These are phyloP conservation scores for Tagetes patula DNA, from an alignment of 129 eudicot species.

Conservation along the genomic window DNA sequence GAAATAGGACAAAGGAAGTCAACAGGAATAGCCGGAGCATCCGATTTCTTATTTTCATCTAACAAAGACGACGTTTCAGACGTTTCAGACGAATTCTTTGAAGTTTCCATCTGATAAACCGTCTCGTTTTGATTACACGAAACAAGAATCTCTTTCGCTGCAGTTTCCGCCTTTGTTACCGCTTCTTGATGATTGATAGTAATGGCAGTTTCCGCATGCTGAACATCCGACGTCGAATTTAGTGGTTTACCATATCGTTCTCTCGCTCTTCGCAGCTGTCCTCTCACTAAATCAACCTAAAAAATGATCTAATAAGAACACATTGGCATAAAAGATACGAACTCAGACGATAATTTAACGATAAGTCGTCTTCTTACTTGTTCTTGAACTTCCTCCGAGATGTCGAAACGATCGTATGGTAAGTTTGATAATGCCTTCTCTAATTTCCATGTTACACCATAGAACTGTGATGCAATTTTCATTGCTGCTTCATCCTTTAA, in stretches of 20 bases:
- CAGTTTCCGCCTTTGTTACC: conserved; percentile 32
- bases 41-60: conserved; percentile 53
- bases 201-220: conserved; percentile 28
- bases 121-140: conserved; percentile 33
- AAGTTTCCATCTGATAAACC: conserved; percentile 32
- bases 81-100: conserved; percentile 39
- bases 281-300: conserved; percentile 75
- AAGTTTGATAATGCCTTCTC: conserved; percentile 65
- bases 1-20: conserved; percentile 90
- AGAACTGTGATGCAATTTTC: conserved; percentile 74
- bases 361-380: conserved; percentile 47
- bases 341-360: conserved; percentile 5
- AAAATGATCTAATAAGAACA: conserved; percentile 2
- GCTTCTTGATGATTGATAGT: conserved; percentile 44
- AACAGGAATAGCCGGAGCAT: conserved; percentile 61
- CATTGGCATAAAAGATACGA: not conserved
- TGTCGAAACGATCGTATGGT: conserved; percentile 60
- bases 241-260: conserved; percentile 53
- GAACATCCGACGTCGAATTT: conserved; percentile 41
- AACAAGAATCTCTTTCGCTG: conserved; percentile 25
- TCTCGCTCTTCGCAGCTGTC: conserved; percentile 68
- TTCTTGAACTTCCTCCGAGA: conserved; percentile 92
- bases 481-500: conserved; percentile 73
- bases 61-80: conserved; percentile 29
- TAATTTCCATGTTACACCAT: conserved; percentile 80